Evolutionary conservation across 495 filamentous ascomycete species (phyloP), one percentile per base, ranked within the genome.

Genomic region (Immersiella caudata): DNA sequence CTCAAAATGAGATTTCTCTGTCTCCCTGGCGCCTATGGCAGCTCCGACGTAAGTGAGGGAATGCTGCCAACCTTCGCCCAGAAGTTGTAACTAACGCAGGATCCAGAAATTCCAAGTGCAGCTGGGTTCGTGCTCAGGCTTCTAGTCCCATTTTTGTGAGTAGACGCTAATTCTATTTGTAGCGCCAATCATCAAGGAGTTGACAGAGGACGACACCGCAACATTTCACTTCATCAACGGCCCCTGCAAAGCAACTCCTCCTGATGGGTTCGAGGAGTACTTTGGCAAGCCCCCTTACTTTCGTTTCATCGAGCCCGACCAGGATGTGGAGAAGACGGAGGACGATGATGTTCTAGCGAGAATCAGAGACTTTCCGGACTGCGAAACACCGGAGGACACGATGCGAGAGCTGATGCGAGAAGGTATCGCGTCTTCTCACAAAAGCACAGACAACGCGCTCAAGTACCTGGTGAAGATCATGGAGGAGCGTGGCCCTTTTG

Each of bases 91-190:
- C 73, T 80, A 60, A 79, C 72, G 56, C 24, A n/a, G 11, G 14
- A 56, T 58, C 8, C 24, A 85, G 82, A 85, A 85, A 79, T 85
- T 84, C 70, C 77, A 82, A 65, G 82, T 84, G 29, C 82, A 85
- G 70, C 68, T 85, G 64, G 80, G 81, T 84, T 77, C 51, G 68
- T 49, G 14, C 1, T 27, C 49, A 26, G 3, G 6, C 33, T 29
- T 12, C 12, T 20, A 6, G 24, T 8, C 26, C 35, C 25, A 4
- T 57, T 26, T 57, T 16, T 11, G 40, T 33, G 26, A n/a, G 24
- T 24, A 54, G 18, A 14, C 18, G 9, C 63, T 58, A 51, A 46
- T 50, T n/a, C 5, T 16, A 25, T 24, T 18, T 46, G 40, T 27
- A 81, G 82, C 81, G 9, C 82, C 81, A 2, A 72, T 84, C 14